A percentile compares a stretch with the other conserved stretches of the same genome.
These are phyloP conservation scores for Beauveria varroae DNA, from an alignment of 2,329 filamentous ascomycete species.

Conservation along the genomic window DNA sequence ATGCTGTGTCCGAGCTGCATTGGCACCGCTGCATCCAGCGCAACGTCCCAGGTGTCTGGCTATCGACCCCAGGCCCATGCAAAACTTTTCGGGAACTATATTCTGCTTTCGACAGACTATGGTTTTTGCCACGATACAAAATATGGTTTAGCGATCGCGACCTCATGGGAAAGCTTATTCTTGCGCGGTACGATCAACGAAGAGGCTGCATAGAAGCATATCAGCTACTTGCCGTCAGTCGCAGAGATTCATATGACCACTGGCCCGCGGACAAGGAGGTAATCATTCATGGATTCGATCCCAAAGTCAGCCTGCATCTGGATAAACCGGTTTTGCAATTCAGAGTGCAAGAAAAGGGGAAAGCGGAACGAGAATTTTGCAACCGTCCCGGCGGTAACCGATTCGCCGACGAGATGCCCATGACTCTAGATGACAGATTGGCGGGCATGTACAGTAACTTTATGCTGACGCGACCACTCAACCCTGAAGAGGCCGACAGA, in stretches of 20 bases:
- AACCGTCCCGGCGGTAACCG: slow-evolving; percentile 24
- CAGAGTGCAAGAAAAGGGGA: slow-evolving; percentile 20
- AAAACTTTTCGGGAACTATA: slow-evolving; percentile 65
- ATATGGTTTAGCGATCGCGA: slow-evolving; percentile 79
- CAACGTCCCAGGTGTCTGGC: slow-evolving; percentile 50
- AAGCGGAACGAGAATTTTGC: slow-evolving; percentile 16
- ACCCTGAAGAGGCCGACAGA: slow-evolving; percentile 27
- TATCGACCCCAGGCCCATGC: slow-evolving; percentile 51
- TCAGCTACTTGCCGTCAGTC: slow-evolving; percentile 60
- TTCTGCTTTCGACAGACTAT: slow-evolving; percentile 65
- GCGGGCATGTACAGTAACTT: slow-evolving; percentile 58
- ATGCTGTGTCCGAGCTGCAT: slow-evolving; percentile 57
- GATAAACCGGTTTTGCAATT: slow-evolving; percentile 65
- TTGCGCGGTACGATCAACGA: slow-evolving; percentile 68
- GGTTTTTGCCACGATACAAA: slow-evolving; percentile 75
- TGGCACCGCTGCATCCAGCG: slow-evolving; percentile 66
- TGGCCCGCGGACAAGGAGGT: slow-evolving; percentile 62
- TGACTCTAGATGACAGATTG: slow-evolving; percentile 38
- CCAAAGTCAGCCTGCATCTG: slow-evolving; percentile 61
- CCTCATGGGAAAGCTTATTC: slow-evolving; percentile 65
- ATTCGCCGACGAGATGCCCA: slow-evolving; percentile 44
- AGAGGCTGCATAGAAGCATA: slow-evolving; percentile 75
- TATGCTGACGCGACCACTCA: slow-evolving; percentile 51
- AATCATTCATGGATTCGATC: slow-evolving; percentile 65
- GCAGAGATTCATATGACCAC: slow-evolving; percentile 43